These are phyloP conservation scores for Xanthoparmelia taractica DNA, from an alignment of 495 filamentous ascomycete genomes.

Conservation along the genomic window DNA sequence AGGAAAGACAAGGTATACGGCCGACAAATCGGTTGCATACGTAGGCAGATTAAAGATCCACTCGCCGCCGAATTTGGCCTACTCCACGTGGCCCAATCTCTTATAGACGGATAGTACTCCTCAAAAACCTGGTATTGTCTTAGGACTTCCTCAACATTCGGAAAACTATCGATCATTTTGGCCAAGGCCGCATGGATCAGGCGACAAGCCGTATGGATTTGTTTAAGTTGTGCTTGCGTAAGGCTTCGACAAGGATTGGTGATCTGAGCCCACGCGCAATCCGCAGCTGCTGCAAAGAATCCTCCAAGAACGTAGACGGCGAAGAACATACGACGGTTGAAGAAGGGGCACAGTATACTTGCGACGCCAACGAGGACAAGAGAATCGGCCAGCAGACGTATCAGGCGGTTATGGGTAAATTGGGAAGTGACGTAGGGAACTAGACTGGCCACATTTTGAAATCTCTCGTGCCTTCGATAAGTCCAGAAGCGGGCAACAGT, in stretches of 20 bases:
- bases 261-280: background rate
- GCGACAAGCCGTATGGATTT: background rate
- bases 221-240: background rate
- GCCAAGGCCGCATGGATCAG: background rate
- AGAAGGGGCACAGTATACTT: background rate
- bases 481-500: background rate
- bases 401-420: background rate
- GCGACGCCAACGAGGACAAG: background rate
- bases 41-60: background rate
- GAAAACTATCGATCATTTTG: background rate
- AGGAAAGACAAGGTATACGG: background rate
- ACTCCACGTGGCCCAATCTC: background rate
- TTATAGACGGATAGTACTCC: background rate
- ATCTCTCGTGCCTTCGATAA: background rate
- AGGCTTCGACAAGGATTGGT: background rate
- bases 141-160: background rate
- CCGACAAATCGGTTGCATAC: background rate
- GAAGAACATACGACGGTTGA: background rate
- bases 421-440: background rate
- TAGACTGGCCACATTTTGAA: background rate
- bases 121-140: background rate
- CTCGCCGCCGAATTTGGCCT: background rate
- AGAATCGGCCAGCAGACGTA: background rate
- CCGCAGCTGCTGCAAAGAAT: background rate
- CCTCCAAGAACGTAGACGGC: conserved; percentile 1